Evolutionary conservation across 2,329 filamentous ascomycete species (phyloP).

Genomic region (Shiraia bambusicola): DNA sequence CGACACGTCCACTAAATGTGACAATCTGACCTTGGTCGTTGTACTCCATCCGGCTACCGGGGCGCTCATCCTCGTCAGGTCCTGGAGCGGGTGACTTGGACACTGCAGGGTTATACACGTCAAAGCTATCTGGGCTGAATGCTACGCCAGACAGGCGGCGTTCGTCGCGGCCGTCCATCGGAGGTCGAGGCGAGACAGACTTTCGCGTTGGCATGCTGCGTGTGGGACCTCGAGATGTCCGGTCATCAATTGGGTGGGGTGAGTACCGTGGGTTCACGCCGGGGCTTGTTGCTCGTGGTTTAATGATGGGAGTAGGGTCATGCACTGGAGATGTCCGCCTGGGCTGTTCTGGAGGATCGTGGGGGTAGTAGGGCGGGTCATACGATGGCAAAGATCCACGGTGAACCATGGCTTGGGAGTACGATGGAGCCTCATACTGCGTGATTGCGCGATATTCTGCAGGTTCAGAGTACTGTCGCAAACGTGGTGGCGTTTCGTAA

Average conservation of each 20-base stretch:
- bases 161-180: conserved; percentile 45
- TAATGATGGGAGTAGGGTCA: conserved; percentile 46
- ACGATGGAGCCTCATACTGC: conserved; percentile 34
- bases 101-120: conserved; percentile 65
- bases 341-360: conserved; percentile 43
- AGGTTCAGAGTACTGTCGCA: conserved; percentile 38
- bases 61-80: conserved; percentile 30
- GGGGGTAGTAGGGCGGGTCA: conserved; percentile 48
- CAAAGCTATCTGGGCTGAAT: conserved; percentile 75
- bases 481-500: conserved; percentile 25
- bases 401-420: conserved; percentile 33
- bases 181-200: conserved; percentile 70
- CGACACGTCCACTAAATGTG: conserved; percentile 71
- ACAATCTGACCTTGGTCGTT: conserved; percentile 69
- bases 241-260: conserved; percentile 30
- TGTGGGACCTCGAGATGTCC: conserved; percentile 46
- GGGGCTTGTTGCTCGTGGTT: conserved; percentile 50
- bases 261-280: conserved; percentile 30
- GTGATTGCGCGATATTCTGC: conserved; percentile 37
- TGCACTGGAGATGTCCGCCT: conserved; percentile 37
- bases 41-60: conserved; percentile 44
- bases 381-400: conserved; percentile 24
- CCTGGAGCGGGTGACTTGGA: conserved; percentile 27
- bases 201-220: conserved; percentile 61
- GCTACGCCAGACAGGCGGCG: conserved; percentile 63